Percentiles rank a stretch among this genome's conserved stretches.
phyloP scores from a whole-genome alignment of 345 rosid species.

The Stellera chamaejasme region DNA sequence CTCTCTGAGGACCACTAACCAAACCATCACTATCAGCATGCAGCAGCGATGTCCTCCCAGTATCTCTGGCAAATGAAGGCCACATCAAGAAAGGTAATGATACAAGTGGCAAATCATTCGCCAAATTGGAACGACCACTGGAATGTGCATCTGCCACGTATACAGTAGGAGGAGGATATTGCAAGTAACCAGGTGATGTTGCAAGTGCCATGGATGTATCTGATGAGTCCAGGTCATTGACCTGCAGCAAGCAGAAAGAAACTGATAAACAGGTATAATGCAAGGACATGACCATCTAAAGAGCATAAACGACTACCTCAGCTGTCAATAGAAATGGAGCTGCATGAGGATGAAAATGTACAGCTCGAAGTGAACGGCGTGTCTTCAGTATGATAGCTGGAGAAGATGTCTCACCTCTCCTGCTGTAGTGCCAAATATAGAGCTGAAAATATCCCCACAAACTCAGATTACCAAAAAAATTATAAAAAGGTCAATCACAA shows the following conservation, averaged over 20 bases:
- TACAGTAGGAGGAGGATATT: slow-evolving; percentile 57
- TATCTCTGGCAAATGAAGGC: slow-evolving; percentile 43
- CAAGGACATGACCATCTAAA: slow-evolving; percentile 16
- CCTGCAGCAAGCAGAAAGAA: slow-evolving; percentile 42
- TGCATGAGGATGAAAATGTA: slow-evolving; percentile 68
- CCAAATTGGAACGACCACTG: slow-evolving; percentile 33
- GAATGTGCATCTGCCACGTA: slow-evolving; percentile 47
- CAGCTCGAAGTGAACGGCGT: slow-evolving; percentile 65
- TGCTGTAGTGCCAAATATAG: slow-evolving; percentile 66
- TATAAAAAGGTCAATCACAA: no score
- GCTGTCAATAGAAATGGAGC: slow-evolving; percentile 74
- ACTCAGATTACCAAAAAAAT: slow-evolving; percentile 4
- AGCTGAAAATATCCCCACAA: slow-evolving; percentile 27
- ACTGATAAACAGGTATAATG: slow-evolving; percentile 11
- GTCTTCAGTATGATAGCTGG: slow-evolving; percentile 57
- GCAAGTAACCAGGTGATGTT: slow-evolving; percentile 56
- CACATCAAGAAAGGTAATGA: slow-evolving; percentile 38
- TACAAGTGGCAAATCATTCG: slow-evolving; percentile 45
- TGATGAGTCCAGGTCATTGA: slow-evolving; percentile 71
- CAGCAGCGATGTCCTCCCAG: slow-evolving; percentile 34
- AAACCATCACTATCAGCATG: slow-evolving; percentile 30
- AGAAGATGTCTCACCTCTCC: slow-evolving; percentile 53
- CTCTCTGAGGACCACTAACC: slow-evolving; percentile 31
- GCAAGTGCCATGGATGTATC: slow-evolving; percentile 59
- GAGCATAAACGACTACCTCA: slow-evolving; percentile 36